Evolutionary conservation across 495 filamentous ascomycete species (phyloP).

Genomic region (Friedmanniomyces simplex): DNA sequence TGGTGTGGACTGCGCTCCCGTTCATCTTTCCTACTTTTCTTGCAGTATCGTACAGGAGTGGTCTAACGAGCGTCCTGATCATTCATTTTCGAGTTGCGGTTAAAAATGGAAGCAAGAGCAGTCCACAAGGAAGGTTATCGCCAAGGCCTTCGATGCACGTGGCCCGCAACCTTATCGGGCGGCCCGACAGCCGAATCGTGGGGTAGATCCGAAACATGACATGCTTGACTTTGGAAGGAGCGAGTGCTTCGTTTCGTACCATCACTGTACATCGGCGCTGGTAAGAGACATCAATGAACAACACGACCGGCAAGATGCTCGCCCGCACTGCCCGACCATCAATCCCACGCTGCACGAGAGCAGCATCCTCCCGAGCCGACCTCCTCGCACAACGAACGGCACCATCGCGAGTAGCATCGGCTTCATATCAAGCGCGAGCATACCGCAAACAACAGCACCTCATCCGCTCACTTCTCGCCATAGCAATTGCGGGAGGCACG

Average conservation of each 20-base stretch:
- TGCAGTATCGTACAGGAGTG: not conserved
- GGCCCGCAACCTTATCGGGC: too few relatives aligned
- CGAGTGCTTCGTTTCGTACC: too few relatives aligned
- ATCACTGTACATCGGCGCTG: too few relatives aligned
- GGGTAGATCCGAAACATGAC: not conserved
- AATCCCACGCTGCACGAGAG: slow-evolving; percentile 10
- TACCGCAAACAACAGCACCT: slow-evolving; percentile 16
- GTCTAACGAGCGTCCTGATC: not conserved
- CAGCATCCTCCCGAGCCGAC: slow-evolving; percentile 15
- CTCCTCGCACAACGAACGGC: slow-evolving; percentile 1
- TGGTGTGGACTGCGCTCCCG: slow-evolving; percentile 37
- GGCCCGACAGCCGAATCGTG: too few relatives aligned
- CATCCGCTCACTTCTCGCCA: slow-evolving; percentile 12
- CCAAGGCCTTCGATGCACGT: too few relatives aligned
- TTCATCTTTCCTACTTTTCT: not conserved
- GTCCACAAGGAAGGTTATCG: not conserved
- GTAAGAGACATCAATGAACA: too few relatives aligned
- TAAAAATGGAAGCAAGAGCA: too few relatives aligned
- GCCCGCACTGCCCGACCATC: slow-evolving; percentile 1
- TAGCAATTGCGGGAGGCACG: slow-evolving; percentile 14
- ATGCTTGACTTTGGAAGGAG: too few relatives aligned
- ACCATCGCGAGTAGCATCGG: slow-evolving; percentile 2
- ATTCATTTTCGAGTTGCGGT: too few relatives aligned
- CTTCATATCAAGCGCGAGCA: slow-evolving; percentile 1
- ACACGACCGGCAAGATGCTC: slow-evolving; percentile 4